phyloP scores from a whole-genome alignment of 176 grass and related monocot genomes.

The Zizania latifolia region DNA sequence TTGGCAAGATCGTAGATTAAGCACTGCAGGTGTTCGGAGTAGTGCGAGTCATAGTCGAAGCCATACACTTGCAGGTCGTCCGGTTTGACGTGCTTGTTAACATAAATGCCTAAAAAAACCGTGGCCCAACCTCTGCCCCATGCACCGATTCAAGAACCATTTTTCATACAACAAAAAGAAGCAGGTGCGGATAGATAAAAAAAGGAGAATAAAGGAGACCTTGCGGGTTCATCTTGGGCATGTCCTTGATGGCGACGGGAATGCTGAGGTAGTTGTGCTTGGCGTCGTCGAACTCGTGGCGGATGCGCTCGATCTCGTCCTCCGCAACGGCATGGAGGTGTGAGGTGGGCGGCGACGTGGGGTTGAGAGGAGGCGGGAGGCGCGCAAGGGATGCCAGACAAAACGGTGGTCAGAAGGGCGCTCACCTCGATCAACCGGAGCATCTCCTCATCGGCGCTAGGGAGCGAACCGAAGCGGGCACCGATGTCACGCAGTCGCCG shows the following conservation, averaged over 20 bases:
- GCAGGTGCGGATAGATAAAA: neutral
- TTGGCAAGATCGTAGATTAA: slow-evolving; percentile 94
- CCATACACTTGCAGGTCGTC: slow-evolving; percentile 84
- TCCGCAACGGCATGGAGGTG: too few species aligned
- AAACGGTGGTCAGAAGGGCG: too few species aligned
- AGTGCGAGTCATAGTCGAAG: slow-evolving; percentile 93
- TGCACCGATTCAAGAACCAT: neutral
- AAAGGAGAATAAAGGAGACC: slow-evolving; percentile 2
- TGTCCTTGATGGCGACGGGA: slow-evolving; percentile 66
- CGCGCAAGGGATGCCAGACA: too few species aligned
- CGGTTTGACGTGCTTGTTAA: slow-evolving; percentile 82
- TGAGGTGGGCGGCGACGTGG: too few species aligned
- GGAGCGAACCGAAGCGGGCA: too few species aligned
- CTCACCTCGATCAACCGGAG: too few species aligned
- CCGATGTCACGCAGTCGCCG: too few species aligned
- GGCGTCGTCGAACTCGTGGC: slow-evolving; percentile 66
- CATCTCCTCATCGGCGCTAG: too few species aligned
- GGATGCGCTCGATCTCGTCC: slow-evolving; percentile 86
- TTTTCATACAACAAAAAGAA: neutral
- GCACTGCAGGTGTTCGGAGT: slow-evolving; percentile 69
- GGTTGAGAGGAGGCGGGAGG: too few species aligned
- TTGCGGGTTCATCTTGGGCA: slow-evolving; percentile 86
- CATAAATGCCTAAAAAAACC: slow-evolving; percentile 64
- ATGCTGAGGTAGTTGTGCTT: slow-evolving; percentile 89
- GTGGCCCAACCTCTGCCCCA: neutral